phyloP scores from a whole-genome alignment of 2,329 filamentous ascomycete species.

The Trichoderma simmonsii region DNA sequence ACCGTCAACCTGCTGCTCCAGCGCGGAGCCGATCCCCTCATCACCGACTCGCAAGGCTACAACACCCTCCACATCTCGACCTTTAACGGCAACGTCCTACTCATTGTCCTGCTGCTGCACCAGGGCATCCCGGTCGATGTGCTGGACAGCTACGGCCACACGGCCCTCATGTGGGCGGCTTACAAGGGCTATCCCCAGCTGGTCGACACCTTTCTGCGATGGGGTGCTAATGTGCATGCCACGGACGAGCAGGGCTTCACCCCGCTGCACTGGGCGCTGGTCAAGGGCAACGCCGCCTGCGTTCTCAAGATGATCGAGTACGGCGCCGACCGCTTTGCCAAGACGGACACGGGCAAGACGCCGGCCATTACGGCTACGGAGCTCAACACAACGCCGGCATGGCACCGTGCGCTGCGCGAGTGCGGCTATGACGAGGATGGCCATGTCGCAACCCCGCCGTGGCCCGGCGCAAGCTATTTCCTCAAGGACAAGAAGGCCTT shows the following conservation, averaged over 20 bases:
- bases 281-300: constrained; percentile 85
- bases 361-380: constrained; percentile 81
- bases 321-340: constrained; percentile 86
- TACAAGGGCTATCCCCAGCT: constrained; percentile 95
- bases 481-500: constrained; percentile 75
- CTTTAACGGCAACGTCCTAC: constrained; percentile 91
- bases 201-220: constrained; percentile 87
- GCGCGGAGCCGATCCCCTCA: constrained; percentile 85
- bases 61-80: constrained; percentile 97
- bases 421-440: constrained; percentile 80
- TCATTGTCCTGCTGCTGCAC: constrained; percentile 85
- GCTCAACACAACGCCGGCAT: constrained; percentile 80
- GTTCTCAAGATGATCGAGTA: constrained; percentile 95
- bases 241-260: constrained; percentile 91
- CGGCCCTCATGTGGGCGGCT: constrained; percentile 95
- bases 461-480: constrained; percentile 69
- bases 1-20: constrained; percentile 89
- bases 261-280: constrained; percentile 91
- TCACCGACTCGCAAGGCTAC: constrained; percentile 93
- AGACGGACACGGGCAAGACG: constrained; percentile 87
- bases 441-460: constrained; percentile 64
- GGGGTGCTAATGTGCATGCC: constrained; percentile 91
- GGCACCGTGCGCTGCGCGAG: constrained; percentile 78
- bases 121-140: constrained; percentile 95
- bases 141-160: constrained; percentile 85